Conservation (phyloP, 1,139 yeast genomes). For the Taiozyma onychis region DNA sequence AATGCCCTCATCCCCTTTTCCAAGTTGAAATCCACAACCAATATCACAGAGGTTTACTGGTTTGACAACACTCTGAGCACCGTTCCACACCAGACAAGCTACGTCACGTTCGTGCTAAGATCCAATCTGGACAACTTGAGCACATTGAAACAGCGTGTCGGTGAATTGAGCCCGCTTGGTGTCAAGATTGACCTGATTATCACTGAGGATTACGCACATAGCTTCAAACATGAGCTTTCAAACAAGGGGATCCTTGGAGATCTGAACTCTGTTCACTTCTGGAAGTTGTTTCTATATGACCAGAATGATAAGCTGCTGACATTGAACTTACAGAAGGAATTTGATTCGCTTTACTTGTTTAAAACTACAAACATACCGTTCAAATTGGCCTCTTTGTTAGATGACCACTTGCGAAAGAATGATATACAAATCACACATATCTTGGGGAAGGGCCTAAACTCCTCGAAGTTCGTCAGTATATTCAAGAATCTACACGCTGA, state of each 20-base stretch:
- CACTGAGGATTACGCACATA: conserved; percentile 18
- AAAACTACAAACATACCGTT: conserved; percentile 33
- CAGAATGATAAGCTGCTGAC: conserved; percentile 7
- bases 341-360: conserved; percentile 29
- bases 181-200: conserved; percentile 18
- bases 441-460: conserved; percentile 41
- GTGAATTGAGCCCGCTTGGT: conserved; percentile 14
- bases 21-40: conserved; percentile 46
- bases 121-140: conserved; percentile 16
- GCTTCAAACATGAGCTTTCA: conserved; percentile 20
- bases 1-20: conserved; percentile 60
- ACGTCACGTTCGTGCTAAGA: conserved; percentile 17
- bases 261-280: conserved; percentile 8
- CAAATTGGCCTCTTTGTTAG: conserved; percentile 31
- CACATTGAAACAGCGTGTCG: conserved; percentile 11
- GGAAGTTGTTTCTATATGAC: conserved; percentile 11
- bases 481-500: conserved; percentile 25
- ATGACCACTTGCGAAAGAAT: conserved; percentile 28
- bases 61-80: conserved; percentile 30
- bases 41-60: conserved; percentile 60
- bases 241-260: conserved; percentile 18
- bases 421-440: conserved; percentile 35
- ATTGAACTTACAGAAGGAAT: conserved; percentile 11
- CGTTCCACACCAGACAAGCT: conserved; percentile 5
- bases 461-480: conserved; percentile 36